These are phyloP conservation scores for Syzygium aromaticum DNA, from an alignment of 345 rosid genomes.

Conservation along the genomic window DNA sequence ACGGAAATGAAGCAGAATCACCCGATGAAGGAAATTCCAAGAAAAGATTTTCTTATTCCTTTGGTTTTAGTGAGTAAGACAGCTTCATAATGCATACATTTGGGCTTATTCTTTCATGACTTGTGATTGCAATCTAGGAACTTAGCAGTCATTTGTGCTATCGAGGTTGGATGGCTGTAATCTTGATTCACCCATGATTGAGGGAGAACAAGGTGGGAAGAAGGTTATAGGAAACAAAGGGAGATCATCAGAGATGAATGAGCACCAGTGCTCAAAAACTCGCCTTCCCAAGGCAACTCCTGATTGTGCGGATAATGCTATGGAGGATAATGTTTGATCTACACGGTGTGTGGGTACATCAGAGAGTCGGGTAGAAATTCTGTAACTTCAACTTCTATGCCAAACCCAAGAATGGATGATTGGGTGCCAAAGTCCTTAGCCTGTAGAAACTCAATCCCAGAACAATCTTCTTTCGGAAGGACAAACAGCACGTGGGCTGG, in stretches of 20 bases:
- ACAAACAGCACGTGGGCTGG: accelerated
- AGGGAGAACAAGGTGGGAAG: slow-evolving; percentile 22
- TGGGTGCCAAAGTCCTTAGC: not conserved
- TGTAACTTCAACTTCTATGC: not conserved
- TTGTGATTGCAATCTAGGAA: not conserved
- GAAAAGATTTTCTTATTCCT: not conserved
- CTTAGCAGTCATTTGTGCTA: not conserved
- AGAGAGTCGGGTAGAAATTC: not conserved
- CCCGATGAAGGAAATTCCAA: not conserved
- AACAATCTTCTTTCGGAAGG: not conserved
- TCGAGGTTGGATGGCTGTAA: slow-evolving; percentile 56
- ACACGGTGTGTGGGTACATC: not conserved
- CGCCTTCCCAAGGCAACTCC: slow-evolving; percentile 4
- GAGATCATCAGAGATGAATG: slow-evolving; percentile 19
- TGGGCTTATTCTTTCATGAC: not conserved
- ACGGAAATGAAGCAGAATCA: slow-evolving; percentile 36
- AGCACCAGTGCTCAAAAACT: slow-evolving; percentile 18
- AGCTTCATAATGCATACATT: not conserved
- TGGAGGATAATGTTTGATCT: not conserved
- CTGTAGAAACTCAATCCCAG: not conserved
- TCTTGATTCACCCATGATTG: slow-evolving; percentile 28
- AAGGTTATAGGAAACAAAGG: slow-evolving; percentile 20
- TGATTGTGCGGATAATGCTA: slow-evolving; percentile 8
- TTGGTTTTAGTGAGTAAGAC: slow-evolving; percentile 37
- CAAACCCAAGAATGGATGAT: not conserved